Percentiles rank a stretch among this genome's conserved stretches.
phyloP scores from a whole-genome alignment of 768 basidiomycete genomes.

The Leucogyrophana mollusca region DNA sequence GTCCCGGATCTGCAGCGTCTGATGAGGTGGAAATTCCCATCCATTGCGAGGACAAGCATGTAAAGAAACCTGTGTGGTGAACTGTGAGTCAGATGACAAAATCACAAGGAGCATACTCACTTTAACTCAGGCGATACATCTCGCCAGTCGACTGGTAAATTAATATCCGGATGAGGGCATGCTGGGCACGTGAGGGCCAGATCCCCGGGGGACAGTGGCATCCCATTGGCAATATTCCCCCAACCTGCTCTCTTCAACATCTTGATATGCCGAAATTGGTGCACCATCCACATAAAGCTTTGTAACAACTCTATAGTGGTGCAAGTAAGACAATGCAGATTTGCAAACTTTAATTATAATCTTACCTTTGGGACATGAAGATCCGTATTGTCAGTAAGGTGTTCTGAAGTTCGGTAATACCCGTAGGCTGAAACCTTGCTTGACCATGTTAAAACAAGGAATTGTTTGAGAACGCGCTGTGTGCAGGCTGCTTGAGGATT shows the following conservation, averaged over 20 bases:
- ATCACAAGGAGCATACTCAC: too few relatives aligned
- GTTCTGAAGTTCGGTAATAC: constrained; percentile 13
- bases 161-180: constrained; percentile 27
- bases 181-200: constrained; percentile 26
- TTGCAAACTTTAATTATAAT: neutral
- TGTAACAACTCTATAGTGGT: neutral
- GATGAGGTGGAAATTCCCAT: constrained; percentile 34
- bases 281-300: neutral
- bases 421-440: constrained; percentile 17
- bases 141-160: constrained; percentile 23
- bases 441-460: constrained; percentile 14
- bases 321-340: neutral
- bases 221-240: neutral
- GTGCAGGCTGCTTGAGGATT: constrained; percentile 26
- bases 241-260: neutral
- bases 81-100: neutral
- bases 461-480: constrained; percentile 19
- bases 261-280: neutral
- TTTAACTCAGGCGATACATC: constrained; percentile 4
- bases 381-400: constrained; percentile 16
- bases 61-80: constrained; percentile 21
- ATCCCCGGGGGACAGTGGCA: constrained; percentile 7
- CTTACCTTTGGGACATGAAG: neutral
- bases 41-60: constrained; percentile 24
- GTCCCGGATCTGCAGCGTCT: constrained; percentile 13